A percentile compares a stretch with the other conserved stretches of the same genome.
Conservation (phyloP, 139 green algal genomes). For the Asterochloris sp. region DNA sequence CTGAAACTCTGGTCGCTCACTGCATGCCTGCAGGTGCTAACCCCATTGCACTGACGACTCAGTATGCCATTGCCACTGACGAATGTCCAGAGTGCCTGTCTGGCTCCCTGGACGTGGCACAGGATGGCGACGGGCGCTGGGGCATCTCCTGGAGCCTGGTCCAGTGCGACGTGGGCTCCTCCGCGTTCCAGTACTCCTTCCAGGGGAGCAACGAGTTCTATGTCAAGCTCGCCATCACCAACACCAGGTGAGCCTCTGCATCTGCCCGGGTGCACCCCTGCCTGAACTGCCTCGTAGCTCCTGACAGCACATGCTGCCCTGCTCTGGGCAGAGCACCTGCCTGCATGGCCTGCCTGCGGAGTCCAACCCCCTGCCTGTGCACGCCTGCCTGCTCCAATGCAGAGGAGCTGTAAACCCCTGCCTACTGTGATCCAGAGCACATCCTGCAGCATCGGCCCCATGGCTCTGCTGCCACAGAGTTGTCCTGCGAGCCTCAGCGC, state of each 20-base stretch:
- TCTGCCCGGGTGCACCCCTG: background rate
- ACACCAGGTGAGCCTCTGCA: slow-evolving; percentile 12
- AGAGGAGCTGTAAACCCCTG: too few species aligned
- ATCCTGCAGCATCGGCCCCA: too few species aligned
- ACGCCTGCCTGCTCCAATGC: too few species aligned
- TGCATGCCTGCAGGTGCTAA: slow-evolving; percentile 1
- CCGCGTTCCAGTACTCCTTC: slow-evolving; percentile 20
- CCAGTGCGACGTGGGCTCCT: slow-evolving; percentile 19
- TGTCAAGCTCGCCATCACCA: slow-evolving; percentile 27
- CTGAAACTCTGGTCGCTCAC: too few species aligned
- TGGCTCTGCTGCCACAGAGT: too few species aligned
- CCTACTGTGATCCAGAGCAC: too few species aligned
- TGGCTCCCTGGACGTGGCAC: slow-evolving; percentile 16
- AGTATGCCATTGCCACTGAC: slow-evolving; percentile 20
- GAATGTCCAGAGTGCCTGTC: slow-evolving; percentile 26
- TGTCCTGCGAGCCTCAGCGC: too few species aligned
- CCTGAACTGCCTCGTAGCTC: background rate
- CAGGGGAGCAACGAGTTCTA: slow-evolving; percentile 18
- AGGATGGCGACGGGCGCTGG: slow-evolving; percentile 19
- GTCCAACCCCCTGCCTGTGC: too few species aligned
- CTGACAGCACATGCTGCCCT: background rate
- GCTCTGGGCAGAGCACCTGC: too few species aligned
- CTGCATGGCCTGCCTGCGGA: too few species aligned
- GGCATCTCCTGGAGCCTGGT: slow-evolving; percentile 21
- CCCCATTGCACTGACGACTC: slow-evolving; percentile 2